Base-by-base conservation (phyloP, 176 grass and related monocot species). In the Triticum dicoccoides region DNA sequence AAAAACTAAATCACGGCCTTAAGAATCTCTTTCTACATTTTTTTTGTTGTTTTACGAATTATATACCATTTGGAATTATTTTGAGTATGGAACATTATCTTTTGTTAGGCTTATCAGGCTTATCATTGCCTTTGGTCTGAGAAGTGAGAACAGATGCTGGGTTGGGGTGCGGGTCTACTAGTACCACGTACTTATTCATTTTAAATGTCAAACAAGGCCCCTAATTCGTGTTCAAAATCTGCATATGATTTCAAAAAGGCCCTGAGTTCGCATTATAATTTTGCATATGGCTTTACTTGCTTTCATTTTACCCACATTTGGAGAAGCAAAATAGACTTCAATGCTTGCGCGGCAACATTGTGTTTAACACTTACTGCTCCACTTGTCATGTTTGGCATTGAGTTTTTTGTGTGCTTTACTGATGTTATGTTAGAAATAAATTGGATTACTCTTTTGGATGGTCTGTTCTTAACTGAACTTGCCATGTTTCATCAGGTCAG, bases 401-500 rank as follows among this genome's bases (percentile, higher is more conserved):
- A 42, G 56, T 76, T 74, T 62, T 24, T 42, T 65, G 58, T 65
- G 58, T 62, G 54, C 6, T 75, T 64, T 84, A 25, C 58, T 85
- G 38, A 14, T 25, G 5, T 76, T 54, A 7, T 82, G 38, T 75
- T 64, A 45, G 18, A 38, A 75, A 8, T 77, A 33, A 49, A 11
- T 76, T 83, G 13, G 18, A 42, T 65, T 32, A 7, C 63, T 72
- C 11, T 78, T 83, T 81, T 65, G 27, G 39, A 49, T 73, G 73
- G 61, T 42, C 58, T 24, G 59, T 87, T n/a, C 37, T 65, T 74
- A 83, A 86, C 58, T 77, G 42, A 80, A 45, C 20, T 78, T 80
- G 76, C 2, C 84, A 51, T 83, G 76, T 82, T 49, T 37, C 80
- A 63, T 88, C 83, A 84, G 88, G 73, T 37, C 91, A 95, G 77